Base-by-base conservation (phyloP, 768 basidiomycete genomes). In the Trametes elegans region DNA sequence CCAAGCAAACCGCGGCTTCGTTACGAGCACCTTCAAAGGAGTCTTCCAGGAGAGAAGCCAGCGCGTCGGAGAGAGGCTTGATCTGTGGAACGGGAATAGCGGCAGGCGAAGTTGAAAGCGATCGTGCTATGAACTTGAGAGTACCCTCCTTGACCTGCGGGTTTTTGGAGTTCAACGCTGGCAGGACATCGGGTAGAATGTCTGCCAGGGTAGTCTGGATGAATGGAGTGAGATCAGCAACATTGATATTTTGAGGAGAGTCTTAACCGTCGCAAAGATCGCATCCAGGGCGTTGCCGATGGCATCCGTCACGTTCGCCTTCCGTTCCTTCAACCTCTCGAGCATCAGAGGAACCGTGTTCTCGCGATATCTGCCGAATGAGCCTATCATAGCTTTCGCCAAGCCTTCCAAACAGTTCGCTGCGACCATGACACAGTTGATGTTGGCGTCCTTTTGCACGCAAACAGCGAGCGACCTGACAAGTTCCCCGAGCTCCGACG, bases 131-230 rank as follows among this genome's bases (percentile, higher is more conserved):
- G 64, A 96, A 97, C 64, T 90, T 90, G 61, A 96, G 73, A 0
- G 93, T 87, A 6, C 92, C 90, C 71, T 96, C 93, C 65, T 97
- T 96, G 27, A 97, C 90, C 71, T 97, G 94, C 1, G 97, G 97
- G 65, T 98, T 99, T 74, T 98, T 99, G 51, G 86, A 86, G 60
- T 84, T 84, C 16, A 96, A 73, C 0, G 87, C 81, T 3, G 84
- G 78, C 35, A 90, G 76, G 38, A 96, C 74, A 68, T 98, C 93
- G 13, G 92, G 86, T 48, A 92, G 76, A 38, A 94, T 82, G 57
- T 97, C 94, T 24, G 84, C 70, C 6, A 99, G 73, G 2, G 83
- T 80, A 0, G 85, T 85, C 95, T 98, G 65, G 13, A 52, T 41
- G 53, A 58, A 29, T 32, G 48, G 36, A 24, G 53, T 32, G 29